These are phyloP conservation scores for Sechiopsis laciniata DNA, from an alignment of 306 rosid species.

Conservation along the genomic window DNA sequence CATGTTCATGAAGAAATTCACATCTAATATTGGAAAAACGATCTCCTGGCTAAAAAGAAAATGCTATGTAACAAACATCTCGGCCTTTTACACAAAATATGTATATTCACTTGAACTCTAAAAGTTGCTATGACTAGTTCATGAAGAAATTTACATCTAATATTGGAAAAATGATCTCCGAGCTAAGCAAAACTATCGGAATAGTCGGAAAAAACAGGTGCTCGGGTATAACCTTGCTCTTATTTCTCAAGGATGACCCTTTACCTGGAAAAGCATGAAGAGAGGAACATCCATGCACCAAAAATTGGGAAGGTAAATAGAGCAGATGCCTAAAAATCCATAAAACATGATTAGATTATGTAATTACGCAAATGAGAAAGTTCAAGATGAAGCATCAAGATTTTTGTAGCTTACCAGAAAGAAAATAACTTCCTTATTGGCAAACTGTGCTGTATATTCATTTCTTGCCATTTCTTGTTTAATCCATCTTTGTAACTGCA, in stretches of 20 bases:
- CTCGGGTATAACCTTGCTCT: not conserved
- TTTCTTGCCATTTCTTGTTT: constrained; percentile 57
- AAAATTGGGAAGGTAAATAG: constrained; percentile 59
- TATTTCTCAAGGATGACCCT: not conserved
- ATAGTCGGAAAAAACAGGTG: not conserved
- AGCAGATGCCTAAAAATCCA: constrained; percentile 32
- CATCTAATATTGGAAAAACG: not conserved
- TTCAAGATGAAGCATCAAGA: constrained; percentile 12
- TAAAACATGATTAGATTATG: not conserved
- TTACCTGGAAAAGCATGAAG: constrained; percentile 36
- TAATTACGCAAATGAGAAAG: constrained; percentile 15
- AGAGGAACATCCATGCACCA: constrained; percentile 68
- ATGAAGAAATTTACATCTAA: not conserved
- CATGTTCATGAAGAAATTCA: not conserved
- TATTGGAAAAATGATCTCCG: not conserved
- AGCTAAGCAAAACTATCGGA: not conserved
- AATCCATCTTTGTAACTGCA: constrained; percentile 70
- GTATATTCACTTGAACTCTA: not conserved
- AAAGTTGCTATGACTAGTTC: constrained; percentile 6
- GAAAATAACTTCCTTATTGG: constrained; percentile 62
- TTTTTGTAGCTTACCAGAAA: constrained; percentile 47
- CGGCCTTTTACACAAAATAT: not conserved
- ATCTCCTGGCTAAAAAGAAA: not conserved
- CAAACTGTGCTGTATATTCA: constrained; percentile 53
- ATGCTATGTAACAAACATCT: not conserved